These are phyloP conservation scores for Abelmoschus esculentus DNA, from an alignment of 345 rosid genomes.

Conservation along the genomic window DNA sequence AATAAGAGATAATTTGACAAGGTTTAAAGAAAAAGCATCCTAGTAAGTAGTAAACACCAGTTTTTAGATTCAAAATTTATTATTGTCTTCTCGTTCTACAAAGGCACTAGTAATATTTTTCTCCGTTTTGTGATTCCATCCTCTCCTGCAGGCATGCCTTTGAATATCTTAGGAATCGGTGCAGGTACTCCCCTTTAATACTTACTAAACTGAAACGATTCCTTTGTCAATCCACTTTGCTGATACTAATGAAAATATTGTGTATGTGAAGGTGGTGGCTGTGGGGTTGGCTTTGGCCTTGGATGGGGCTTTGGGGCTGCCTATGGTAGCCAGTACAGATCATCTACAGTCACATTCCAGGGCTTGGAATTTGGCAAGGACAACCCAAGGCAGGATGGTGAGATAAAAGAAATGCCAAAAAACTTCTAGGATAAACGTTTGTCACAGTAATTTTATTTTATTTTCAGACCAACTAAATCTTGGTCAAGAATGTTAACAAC, in stretches of 20 bases:
- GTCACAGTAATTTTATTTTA: conserved; percentile 12
- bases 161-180: conserved; percentile 69
- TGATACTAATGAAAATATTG: neutral
- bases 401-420: conserved; percentile 26
- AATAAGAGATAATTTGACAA: no score
- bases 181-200: conserved; percentile 39
- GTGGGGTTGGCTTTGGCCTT: conserved; percentile 54
- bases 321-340: conserved; percentile 70
- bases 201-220: neutral
- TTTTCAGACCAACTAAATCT: neutral
- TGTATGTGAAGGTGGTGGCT: conserved; percentile 67
- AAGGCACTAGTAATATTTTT: neutral
- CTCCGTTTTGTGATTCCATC: neutral
- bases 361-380: conserved; percentile 45
- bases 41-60: no score
- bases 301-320: conserved; percentile 58
- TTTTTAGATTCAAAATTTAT: neutral
- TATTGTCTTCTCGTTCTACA: neutral
- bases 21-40: no score
- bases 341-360: conserved; percentile 66
- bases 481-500: neutral
- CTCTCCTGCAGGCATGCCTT: conserved; percentile 58
- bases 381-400: conserved; percentile 18
- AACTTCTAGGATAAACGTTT: conserved; percentile 20
- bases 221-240: neutral